Conservation (phyloP, 1,284 basidiomycete species). For the Trametes sp. region DNA sequence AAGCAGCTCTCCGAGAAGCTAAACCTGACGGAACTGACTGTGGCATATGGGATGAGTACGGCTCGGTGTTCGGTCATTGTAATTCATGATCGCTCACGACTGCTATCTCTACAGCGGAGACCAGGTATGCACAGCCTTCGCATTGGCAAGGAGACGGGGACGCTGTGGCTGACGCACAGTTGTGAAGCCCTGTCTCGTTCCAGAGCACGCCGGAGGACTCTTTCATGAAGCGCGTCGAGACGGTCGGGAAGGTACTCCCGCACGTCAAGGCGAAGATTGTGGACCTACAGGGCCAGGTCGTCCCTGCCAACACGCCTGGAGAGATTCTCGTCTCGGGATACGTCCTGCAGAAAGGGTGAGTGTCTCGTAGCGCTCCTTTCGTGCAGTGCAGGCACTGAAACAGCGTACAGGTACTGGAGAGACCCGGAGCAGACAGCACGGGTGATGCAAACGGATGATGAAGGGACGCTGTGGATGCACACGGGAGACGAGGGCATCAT, state of each 20-base stretch:
- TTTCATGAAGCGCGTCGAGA: slow-evolving; percentile 78
- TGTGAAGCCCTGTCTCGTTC: slow-evolving; percentile 78
- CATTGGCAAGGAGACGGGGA: neutral
- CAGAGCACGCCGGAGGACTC: slow-evolving; percentile 76
- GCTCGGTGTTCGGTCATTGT: slow-evolving; percentile 24
- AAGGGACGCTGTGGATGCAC: slow-evolving; percentile 80
- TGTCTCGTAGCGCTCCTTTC: slow-evolving; percentile 5
- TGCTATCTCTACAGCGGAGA: slow-evolving; percentile 41
- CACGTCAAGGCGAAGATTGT: slow-evolving; percentile 83
- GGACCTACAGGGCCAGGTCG: slow-evolving; percentile 62
- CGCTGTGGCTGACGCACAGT: neutral
- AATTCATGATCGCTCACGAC: neutral
- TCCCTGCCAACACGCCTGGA: slow-evolving; percentile 73
- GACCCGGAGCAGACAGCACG: slow-evolving; percentile 73
- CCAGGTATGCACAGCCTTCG: slow-evolving; percentile 36
- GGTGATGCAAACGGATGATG: slow-evolving; percentile 64
- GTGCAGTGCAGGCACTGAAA: neutral
- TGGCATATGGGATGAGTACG: slow-evolving; percentile 86
- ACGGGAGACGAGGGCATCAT: slow-evolving; percentile 87
- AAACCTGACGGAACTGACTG: slow-evolving; percentile 75
- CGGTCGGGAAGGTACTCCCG: slow-evolving; percentile 78
- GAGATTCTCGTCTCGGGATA: slow-evolving; percentile 82
- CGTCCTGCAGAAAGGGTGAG: slow-evolving; percentile 78
- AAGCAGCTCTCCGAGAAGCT: slow-evolving; percentile 69
- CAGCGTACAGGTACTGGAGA: slow-evolving; percentile 71